Base-by-base conservation (phyloP, 257 asterid species). In the Solanum okadae region DNA sequence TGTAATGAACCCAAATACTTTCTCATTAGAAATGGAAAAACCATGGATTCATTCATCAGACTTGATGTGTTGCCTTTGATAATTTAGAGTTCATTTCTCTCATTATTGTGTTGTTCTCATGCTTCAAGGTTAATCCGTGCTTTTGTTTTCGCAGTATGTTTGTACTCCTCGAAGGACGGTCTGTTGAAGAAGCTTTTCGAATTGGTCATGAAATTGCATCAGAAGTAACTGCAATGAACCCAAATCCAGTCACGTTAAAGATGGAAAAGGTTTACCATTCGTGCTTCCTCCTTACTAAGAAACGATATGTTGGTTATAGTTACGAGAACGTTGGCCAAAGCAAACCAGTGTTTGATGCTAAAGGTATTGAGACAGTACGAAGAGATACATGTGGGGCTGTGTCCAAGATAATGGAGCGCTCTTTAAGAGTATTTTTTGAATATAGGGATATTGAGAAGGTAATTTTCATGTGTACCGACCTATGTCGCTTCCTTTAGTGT, bases 381-480 rank as follows among this genome's bases (percentile, higher is more conserved):
- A 94, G 99, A 89, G 99, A 96, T 91, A 94, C 98, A n/a, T 96
- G 99, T 90, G 93, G 73, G 72, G 99, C 97, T 90, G 99, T 95
- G 87, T 92, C 98, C 91, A 95, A 96, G 92, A 93, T 94, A 85
- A 89, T 96, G 98, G 99, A 96, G 92, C 94, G 91, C 92, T 94
- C 99, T 63, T 86, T 96, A 73, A 94, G 94, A 94, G 89, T 93
- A 88, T 96, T 90, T 90, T 96, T 96, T 73, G 98, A 96, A 91
- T 91, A 91, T 88, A 94, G 91, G 91, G 94, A 94, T 88, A 92
- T 93, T 56, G 84, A 92, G 86, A 93, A 91, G 96, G 98, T 94
- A 91, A 91, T 86, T 88, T 87, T 61, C 71, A 67, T 34, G 25
- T 71, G 70, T 49, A 49, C 20, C 12, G 20, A 49, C 70, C 86